phyloP scores from a whole-genome alignment of 371 early-diverging fungal species.

The Choanephora cucurbitarum region DNA sequence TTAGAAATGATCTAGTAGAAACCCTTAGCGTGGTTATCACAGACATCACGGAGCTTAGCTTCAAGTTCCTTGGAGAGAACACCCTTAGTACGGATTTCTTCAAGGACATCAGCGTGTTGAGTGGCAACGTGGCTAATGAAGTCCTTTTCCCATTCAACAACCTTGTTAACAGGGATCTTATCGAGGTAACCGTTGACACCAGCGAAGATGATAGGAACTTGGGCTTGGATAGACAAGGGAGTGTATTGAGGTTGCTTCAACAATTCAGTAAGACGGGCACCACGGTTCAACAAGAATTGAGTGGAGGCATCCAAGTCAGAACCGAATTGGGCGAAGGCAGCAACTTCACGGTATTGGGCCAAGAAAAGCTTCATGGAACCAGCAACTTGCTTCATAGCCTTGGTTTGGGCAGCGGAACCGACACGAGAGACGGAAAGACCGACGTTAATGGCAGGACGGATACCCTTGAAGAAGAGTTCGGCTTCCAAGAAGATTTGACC shows the following conservation, averaged over 20 bases:
- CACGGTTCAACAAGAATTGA: conserved; percentile 96
- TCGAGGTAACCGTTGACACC: conserved; percentile 98
- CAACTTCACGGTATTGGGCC: conserved; percentile 98
- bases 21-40: conserved; percentile 83
- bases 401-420: conserved; percentile 97
- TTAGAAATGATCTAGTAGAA: conserved; percentile 63
- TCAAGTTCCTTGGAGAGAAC: conserved; percentile 72
- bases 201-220: conserved; percentile 90
- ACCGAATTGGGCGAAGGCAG: conserved; percentile 98
- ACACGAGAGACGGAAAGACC: conserved; percentile 98
- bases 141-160: conserved; percentile 88
- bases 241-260: conserved; percentile 94
- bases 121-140: conserved; percentile 86
- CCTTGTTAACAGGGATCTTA: conserved; percentile 89
- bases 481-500: conserved; percentile 94
- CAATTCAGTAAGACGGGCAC: conserved; percentile 96
- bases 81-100: conserved; percentile 87
- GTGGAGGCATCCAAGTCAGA: conserved; percentile 97
- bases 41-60: conserved; percentile 83
- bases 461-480: conserved; percentile 98
- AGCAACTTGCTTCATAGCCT: conserved; percentile 98
- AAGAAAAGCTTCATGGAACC: conserved; percentile 97
- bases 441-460: conserved; percentile 98
- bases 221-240: conserved; percentile 91
- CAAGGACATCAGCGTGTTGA: conserved; percentile 85